These are phyloP conservation scores for Secale cereale DNA, from an alignment of 176 grass and related monocot genomes.

Conservation along the genomic window DNA sequence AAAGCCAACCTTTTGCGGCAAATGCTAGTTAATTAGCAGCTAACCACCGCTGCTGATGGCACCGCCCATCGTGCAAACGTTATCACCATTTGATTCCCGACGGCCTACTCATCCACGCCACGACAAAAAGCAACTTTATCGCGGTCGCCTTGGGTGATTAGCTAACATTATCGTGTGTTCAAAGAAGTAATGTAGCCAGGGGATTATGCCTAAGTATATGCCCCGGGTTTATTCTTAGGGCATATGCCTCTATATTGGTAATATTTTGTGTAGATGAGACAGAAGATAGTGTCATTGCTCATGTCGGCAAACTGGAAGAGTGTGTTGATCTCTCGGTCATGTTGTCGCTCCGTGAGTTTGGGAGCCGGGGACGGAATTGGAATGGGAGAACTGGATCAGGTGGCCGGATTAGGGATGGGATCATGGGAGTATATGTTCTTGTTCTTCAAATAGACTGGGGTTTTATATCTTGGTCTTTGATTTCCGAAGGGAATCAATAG, in stretches of 20 bases:
- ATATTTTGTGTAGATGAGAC: slow-evolving; percentile 12
- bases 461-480: not conserved
- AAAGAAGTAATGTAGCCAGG: not conserved
- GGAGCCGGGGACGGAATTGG: not conserved
- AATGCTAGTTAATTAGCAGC: slow-evolving; percentile 15
- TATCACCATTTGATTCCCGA: slow-evolving; percentile 17
- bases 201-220: slow-evolving; percentile 14
- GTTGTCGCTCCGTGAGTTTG: not conserved
- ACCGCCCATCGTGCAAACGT: slow-evolving; percentile 19
- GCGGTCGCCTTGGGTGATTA: not conserved
- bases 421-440: not conserved
- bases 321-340: not conserved
- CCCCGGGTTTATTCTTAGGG: slow-evolving; percentile 6
- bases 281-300: not conserved
- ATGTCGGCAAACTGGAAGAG: not conserved
- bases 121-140: slow-evolving; percentile 44
- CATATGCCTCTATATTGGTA: slow-evolving; percentile 6
- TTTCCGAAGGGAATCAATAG: not conserved
- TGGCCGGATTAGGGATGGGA: not conserved
- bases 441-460: not conserved
- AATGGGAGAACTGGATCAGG: slow-evolving; percentile 10
- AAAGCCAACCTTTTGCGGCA: slow-evolving; percentile 8
- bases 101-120: not conserved
- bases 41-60: slow-evolving; percentile 15
- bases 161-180: not conserved